Evolutionary conservation across 1,284 basidiomycete genomes (phyloP).

Genomic region (Boletus calvinii): DNA sequence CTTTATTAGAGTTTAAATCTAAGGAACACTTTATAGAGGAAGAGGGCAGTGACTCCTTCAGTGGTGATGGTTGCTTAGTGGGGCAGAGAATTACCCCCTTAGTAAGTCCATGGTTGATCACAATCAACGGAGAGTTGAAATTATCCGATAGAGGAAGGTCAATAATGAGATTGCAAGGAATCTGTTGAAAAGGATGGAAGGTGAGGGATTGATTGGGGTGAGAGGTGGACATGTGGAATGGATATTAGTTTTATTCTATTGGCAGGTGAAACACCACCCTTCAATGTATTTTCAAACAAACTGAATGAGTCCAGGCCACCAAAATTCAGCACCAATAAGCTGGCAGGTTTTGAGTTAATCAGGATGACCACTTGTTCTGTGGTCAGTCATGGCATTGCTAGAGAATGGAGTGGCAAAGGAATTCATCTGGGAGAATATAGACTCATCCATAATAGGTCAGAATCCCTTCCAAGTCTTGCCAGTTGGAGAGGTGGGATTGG

Average conservation of each 20-base stretch:
- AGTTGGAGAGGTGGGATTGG: not conserved
- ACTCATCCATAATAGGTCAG: not conserved
- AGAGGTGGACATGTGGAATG: not conserved
- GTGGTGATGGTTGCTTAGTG: not conserved
- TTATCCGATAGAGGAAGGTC: not conserved
- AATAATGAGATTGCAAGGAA: not conserved
- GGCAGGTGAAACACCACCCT: not conserved
- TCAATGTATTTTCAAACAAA: no score
- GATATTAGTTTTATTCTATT: not conserved
- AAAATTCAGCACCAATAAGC: no score
- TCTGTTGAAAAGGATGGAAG: not conserved
- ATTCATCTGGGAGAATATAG: not conserved
- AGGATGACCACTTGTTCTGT: no score
- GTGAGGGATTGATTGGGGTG: not conserved
- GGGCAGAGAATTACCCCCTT: not conserved
- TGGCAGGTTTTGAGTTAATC: not conserved
- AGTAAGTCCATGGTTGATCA: not conserved
- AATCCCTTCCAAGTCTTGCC: no score
- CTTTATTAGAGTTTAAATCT: not conserved
- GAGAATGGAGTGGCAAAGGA: no score
- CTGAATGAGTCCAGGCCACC: no score
- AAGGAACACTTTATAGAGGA: not conserved
- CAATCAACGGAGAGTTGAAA: not conserved
- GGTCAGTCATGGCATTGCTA: no score
- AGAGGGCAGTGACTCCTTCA: not conserved